Conservation (phyloP, 2,329 filamentous ascomycete genomes). For the Sclerotinia borealis region DNA sequence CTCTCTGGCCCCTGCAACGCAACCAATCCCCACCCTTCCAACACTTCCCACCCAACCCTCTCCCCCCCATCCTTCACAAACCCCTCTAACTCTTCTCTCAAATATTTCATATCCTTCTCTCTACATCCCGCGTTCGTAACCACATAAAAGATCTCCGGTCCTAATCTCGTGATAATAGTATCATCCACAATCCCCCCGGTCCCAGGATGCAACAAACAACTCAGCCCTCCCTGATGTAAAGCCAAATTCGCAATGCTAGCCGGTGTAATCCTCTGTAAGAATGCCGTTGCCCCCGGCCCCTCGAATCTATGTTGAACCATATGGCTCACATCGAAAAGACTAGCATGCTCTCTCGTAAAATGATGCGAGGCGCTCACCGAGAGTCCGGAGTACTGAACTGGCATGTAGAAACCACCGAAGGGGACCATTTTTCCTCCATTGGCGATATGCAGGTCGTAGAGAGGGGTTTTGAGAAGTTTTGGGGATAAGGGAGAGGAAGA, state of each 20-base stretch:
- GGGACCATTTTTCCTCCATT: constrained; percentile 90
- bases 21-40: constrained; percentile 70
- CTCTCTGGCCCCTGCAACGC: constrained; percentile 84
- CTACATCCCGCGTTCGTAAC: constrained; percentile 93
- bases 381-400: constrained; percentile 75
- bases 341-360: constrained; percentile 83
- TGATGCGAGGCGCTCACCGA: constrained; percentile 79
- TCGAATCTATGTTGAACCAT: constrained; percentile 90
- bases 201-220: constrained; percentile 69
- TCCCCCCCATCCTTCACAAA: constrained; percentile 50
- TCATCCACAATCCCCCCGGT: constrained; percentile 94
- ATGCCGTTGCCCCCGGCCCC: constrained; percentile 71
- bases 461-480: constrained; percentile 56
- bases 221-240: constrained; percentile 70
- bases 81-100: constrained; percentile 60
- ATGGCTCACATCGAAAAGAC: constrained; percentile 92
- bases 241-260: constrained; percentile 60
- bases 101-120: constrained; percentile 77
- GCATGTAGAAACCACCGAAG: constrained; percentile 93
- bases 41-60: constrained; percentile 61
- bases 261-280: constrained; percentile 81
- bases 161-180: constrained; percentile 80
- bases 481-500: constrained; percentile 14
- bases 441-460: constrained; percentile 72
- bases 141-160: constrained; percentile 73